Evolutionary conservation across 148 eudicot genomes (phyloP).

Genomic region (Drosera capensis): DNA sequence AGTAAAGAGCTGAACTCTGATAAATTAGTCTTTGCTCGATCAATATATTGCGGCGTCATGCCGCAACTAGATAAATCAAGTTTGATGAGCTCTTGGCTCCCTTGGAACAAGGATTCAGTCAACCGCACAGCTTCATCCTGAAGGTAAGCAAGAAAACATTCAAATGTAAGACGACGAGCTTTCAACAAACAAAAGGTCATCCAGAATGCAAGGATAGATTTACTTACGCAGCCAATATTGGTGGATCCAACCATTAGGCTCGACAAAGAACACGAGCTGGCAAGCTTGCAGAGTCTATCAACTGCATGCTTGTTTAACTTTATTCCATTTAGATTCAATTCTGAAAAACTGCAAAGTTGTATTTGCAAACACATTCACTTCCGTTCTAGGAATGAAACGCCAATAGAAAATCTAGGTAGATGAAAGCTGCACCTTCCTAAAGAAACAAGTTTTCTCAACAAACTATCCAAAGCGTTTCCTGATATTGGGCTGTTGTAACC

Average conservation of each 20-base stretch:
- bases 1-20: constrained; percentile 36
- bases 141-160: constrained; percentile 2
- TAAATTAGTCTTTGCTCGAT: constrained; percentile 19
- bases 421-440: constrained; percentile 36
- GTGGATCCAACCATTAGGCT: constrained; percentile 62
- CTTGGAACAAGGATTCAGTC: constrained; percentile 44
- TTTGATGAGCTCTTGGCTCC: constrained; percentile 47
- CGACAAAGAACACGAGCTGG: constrained; percentile 40
- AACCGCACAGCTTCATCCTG: constrained; percentile 73
- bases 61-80: constrained; percentile 72
- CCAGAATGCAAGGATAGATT: constrained; percentile 1
- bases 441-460: constrained; percentile 53
- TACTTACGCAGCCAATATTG: constrained; percentile 62
- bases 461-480: constrained; percentile 39
- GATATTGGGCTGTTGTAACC: constrained; percentile 69
- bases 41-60: constrained; percentile 38
- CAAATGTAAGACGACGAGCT: background rate
- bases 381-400: background rate
- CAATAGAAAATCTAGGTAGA: background rate
- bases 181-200: background rate
- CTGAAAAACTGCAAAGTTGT: constrained; percentile 47
- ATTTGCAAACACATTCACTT: background rate
- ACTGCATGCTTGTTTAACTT: constrained; percentile 58
- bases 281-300: constrained; percentile 57
- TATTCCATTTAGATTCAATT: constrained; percentile 58